A percentile compares a stretch with the other conserved stretches of the same genome.
These are phyloP conservation scores for Trametes cinnabarina DNA, from an alignment of 768 basidiomycete species.

Conservation along the genomic window DNA sequence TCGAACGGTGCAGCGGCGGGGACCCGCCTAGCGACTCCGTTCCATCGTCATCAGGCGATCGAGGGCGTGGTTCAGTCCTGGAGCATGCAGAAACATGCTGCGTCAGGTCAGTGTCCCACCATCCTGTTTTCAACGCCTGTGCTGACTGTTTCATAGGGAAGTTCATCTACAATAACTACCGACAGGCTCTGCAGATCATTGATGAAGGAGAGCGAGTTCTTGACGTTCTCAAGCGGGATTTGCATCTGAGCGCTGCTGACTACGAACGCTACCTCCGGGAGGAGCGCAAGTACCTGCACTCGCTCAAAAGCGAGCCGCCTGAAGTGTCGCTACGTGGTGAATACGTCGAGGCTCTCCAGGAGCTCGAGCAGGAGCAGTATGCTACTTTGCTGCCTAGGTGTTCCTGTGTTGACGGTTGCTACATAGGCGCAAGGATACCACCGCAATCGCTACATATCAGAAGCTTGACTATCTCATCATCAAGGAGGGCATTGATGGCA, in stretches of 20 bases:
- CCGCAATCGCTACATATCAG: no score
- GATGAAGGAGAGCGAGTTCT: background rate
- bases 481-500: no score
- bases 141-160: background rate
- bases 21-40: conserved; percentile 23
- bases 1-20: conserved; percentile 26
- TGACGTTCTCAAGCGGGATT: background rate
- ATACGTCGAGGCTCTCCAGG: conserved; percentile 16
- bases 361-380: no score
- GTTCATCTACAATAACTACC: conserved; percentile 16
- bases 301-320: conserved; percentile 12
- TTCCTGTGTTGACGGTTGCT: no score
- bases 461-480: no score
- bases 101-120: conserved; percentile 20
- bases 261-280: conserved; percentile 10
- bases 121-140: background rate
- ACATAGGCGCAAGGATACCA: no score
- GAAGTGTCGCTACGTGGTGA: conserved; percentile 4
- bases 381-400: background rate
- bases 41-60: conserved; percentile 32
- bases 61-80: conserved; percentile 23
- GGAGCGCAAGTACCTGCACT: conserved; percentile 14
- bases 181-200: conserved; percentile 1
- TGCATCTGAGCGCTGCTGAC: background rate
- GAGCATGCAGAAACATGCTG: conserved; percentile 23